These are phyloP conservation scores for Evernia prunastri DNA, from an alignment of 495 filamentous ascomycete genomes.

Conservation along the genomic window DNA sequence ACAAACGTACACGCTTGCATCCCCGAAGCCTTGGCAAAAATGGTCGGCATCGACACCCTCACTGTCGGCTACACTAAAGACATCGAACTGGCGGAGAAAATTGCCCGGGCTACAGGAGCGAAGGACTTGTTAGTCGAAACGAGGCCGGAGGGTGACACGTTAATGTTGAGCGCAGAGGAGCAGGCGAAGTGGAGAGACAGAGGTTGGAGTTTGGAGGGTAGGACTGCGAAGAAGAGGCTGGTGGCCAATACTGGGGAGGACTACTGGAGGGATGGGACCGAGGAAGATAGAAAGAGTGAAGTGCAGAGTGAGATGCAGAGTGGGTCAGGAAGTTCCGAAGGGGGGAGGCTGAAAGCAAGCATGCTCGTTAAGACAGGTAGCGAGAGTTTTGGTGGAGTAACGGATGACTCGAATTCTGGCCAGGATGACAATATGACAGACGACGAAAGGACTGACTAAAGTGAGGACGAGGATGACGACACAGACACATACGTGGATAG, in stretches of 20 bases:
- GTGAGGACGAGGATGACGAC: not conserved
- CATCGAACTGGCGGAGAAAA: slow-evolving; percentile 10
- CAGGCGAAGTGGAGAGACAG: not conserved
- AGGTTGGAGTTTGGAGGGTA: not conserved
- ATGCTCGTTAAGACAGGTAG: not conserved
- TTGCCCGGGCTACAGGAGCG: slow-evolving; percentile 12
- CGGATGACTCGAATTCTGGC: not conserved
- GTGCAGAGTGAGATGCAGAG: not conserved
- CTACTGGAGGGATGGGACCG: not conserved
- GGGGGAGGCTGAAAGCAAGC: not conserved
- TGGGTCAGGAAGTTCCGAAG: not conserved
- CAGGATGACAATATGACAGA: not conserved
- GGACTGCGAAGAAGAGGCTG: not conserved
- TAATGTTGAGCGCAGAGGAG: not conserved
- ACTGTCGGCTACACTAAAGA: slow-evolving; percentile 15
- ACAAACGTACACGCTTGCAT: slow-evolving; percentile 13
- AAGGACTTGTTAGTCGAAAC: not conserved
- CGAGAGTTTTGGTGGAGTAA: not conserved
- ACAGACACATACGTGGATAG: not conserved
- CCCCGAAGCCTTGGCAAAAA: slow-evolving; percentile 7
- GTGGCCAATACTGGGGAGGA: not conserved
- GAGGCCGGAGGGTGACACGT: not conserved
- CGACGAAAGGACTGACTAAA: not conserved
- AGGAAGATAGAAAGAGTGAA: not conserved
- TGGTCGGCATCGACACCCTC: slow-evolving; percentile 8